phyloP scores from a whole-genome alignment of 495 filamentous ascomycete genomes.

The Penicillium flavigenum region DNA sequence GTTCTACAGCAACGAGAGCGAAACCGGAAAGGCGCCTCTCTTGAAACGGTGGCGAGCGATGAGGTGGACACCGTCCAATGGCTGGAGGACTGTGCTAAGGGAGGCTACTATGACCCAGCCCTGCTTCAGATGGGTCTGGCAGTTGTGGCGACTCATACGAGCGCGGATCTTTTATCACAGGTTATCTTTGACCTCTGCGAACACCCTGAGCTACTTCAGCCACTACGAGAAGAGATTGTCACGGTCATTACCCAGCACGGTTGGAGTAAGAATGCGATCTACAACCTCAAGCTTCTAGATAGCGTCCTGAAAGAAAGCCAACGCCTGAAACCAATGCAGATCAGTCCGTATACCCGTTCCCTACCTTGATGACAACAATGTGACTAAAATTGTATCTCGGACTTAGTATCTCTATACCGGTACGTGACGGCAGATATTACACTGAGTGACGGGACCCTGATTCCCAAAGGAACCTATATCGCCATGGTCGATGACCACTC shows the following conservation, averaged over 20 bases:
- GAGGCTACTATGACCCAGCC: neutral
- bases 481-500: neutral
- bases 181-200: constrained; percentile 39
- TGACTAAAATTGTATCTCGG: neutral
- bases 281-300: constrained; percentile 46
- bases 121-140: neutral
- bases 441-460: neutral
- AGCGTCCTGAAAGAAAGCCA: constrained; percentile 48
- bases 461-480: neutral
- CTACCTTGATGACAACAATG: neutral
- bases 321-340: constrained; percentile 32
- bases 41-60: neutral
- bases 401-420: neutral
- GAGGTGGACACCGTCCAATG: neutral
- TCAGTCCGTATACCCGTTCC: constrained; percentile 25
- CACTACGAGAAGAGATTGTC: constrained; percentile 41
- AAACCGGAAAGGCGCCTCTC: neutral
- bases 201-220: constrained; percentile 32
- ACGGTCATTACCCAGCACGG: constrained; percentile 35
- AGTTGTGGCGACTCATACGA: neutral
- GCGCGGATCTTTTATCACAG: constrained; percentile 11
- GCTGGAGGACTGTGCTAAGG: neutral
- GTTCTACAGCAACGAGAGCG: neutral
- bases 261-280: constrained; percentile 38
- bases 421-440: neutral